Conservation (phyloP, 2,329 filamentous ascomycete species). For the Trichoderma brevicompactum region DNA sequence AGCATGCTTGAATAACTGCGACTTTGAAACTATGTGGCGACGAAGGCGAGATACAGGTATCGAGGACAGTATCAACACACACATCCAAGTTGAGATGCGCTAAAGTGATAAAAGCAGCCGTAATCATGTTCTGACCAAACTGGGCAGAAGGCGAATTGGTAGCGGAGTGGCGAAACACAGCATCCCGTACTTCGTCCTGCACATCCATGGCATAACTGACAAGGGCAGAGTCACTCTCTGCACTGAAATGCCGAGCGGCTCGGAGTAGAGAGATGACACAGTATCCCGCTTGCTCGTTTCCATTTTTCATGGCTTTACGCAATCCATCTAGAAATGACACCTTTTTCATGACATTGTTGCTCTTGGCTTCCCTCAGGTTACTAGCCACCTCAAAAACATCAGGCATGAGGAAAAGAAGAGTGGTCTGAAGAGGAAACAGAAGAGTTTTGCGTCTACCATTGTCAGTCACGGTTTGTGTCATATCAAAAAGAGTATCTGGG, state of each 20-base stretch:
- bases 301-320: slow-evolving; percentile 65
- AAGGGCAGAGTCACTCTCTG: slow-evolving; percentile 65
- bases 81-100: slow-evolving; percentile 64
- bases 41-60: slow-evolving; percentile 60
- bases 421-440: slow-evolving; percentile 66
- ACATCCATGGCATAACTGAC: slow-evolving; percentile 72
- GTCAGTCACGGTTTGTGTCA: slow-evolving; percentile 66
- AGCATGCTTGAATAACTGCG: slow-evolving; percentile 64
- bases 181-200: slow-evolving; percentile 69
- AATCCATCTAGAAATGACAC: slow-evolving; percentile 67
- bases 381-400: slow-evolving; percentile 73
- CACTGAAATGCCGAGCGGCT: slow-evolving; percentile 66
- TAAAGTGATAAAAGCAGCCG: slow-evolving; percentile 68
- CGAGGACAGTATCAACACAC: slow-evolving; percentile 60
- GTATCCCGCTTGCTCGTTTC: slow-evolving; percentile 69
- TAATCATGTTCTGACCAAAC: slow-evolving; percentile 68
- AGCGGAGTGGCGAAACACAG: slow-evolving; percentile 61
- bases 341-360: slow-evolving; percentile 66
- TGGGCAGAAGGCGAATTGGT: slow-evolving; percentile 46
- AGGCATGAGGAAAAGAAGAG: slow-evolving; percentile 65
- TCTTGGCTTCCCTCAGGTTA: slow-evolving; percentile 67
- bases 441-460: slow-evolving; percentile 58
- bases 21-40: slow-evolving; percentile 65
- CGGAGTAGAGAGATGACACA: slow-evolving; percentile 66
- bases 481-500: slow-evolving; percentile 70